Conservation (phyloP, 352 stramenopile species). For the Globisporangium radiosum region DNA sequence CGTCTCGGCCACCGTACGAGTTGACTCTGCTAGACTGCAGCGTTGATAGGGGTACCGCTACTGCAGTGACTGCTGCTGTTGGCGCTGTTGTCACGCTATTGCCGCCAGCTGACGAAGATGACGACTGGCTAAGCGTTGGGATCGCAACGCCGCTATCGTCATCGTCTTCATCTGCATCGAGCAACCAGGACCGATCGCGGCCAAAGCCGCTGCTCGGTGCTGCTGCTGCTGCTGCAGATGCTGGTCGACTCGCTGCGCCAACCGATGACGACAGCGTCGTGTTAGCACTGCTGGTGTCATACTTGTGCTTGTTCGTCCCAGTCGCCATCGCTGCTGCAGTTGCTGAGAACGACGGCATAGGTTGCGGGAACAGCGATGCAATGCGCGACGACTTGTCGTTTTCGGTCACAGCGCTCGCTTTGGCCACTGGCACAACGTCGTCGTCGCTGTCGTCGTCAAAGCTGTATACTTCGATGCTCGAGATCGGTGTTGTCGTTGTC, state of each 20-base stretch:
- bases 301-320: too few relatives aligned
- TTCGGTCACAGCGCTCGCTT: neutral
- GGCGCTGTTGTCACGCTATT: neutral
- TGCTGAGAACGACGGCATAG: conserved; percentile 8
- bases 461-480: conserved; percentile 40
- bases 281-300: neutral
- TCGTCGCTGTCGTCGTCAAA: conserved; percentile 42
- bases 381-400: conserved; percentile 7
- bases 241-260: neutral
- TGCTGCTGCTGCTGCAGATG: neutral
- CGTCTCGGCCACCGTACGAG: neutral
- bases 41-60: neutral
- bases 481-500: conserved; percentile 4
- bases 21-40: conserved; percentile 1
- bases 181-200: conserved; percentile 48
- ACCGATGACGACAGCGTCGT: neutral
- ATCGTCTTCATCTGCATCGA: conserved; percentile 27
- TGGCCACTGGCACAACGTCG: conserved; percentile 1
- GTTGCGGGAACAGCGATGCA: conserved; percentile 9
- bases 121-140: neutral
- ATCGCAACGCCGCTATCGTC: conserved; percentile 12
- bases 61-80: neutral
- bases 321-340: conserved; percentile 2
- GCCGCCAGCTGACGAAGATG: too few relatives aligned
- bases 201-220: conserved; percentile 23